These are phyloP conservation scores for Cladophialophora immunda DNA, from an alignment of 2,329 filamentous ascomycete genomes.

Conservation along the genomic window DNA sequence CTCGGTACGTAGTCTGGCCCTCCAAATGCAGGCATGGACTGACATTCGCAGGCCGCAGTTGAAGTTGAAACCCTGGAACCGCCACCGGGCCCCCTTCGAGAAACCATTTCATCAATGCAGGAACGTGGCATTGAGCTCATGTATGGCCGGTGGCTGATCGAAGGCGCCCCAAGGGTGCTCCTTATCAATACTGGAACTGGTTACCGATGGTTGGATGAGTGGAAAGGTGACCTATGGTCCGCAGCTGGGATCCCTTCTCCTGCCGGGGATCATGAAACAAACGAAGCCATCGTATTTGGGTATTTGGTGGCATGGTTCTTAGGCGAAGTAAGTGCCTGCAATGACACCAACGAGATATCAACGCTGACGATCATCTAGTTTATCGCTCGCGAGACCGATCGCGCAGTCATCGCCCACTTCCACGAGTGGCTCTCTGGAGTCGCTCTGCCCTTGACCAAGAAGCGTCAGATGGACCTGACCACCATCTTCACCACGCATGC, in stretches of 20 bases:
- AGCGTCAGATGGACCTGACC: conserved; percentile 92
- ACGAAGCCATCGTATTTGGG: conserved; percentile 96
- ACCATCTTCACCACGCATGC: conserved; percentile 99
- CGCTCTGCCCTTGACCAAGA: conserved; percentile 88
- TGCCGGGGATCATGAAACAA: conserved; percentile 90
- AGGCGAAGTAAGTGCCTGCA: conserved; percentile 75
- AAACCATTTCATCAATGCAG: conserved; percentile 91
- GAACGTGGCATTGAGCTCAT: conserved; percentile 88
- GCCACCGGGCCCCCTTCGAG: conserved; percentile 77
- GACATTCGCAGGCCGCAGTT: conserved; percentile 76
- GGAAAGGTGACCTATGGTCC: conserved; percentile 97
- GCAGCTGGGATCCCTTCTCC: conserved; percentile 92
- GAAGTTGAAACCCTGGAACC: conserved; percentile 95
- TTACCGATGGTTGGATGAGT: conserved; percentile 90
- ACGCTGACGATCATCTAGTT: conserved; percentile 65
- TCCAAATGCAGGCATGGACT: conserved; percentile 28
- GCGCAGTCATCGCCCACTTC: conserved; percentile 95
- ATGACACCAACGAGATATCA: background rate
- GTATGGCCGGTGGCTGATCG: conserved; percentile 97
- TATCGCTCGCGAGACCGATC: conserved; percentile 89
- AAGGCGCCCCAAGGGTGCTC: conserved; percentile 90
- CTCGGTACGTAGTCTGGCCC: conserved; percentile 67
- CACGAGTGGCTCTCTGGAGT: conserved; percentile 99
- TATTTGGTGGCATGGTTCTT: conserved; percentile 98
- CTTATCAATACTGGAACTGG: conserved; percentile 95